Evolutionary conservation across 371 early-diverging fungal genomes (phyloP).

Genomic region (Mucor saturninus): DNA sequence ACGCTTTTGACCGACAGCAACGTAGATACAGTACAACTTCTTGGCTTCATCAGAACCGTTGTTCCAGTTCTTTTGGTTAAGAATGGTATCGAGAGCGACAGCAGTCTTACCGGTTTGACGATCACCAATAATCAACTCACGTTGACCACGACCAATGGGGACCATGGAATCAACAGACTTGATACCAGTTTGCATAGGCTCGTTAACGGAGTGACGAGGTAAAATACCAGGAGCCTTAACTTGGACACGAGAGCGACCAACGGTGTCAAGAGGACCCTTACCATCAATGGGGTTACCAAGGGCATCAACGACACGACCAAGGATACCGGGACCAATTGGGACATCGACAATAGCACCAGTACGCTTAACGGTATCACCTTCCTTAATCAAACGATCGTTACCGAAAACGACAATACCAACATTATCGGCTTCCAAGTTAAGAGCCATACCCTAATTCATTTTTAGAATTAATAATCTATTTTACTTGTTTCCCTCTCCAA

Average conservation of each 20-base stretch:
- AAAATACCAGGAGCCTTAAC: constrained; percentile 98
- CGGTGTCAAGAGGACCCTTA: constrained; percentile 90
- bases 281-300: constrained; percentile 98
- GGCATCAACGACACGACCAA: constrained; percentile 97
- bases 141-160: constrained; percentile 98
- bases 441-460: constrained; percentile 84
- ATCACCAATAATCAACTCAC: constrained; percentile 98
- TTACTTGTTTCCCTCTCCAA: too few relatives aligned
- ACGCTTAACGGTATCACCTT: constrained; percentile 97
- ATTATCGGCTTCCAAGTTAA: constrained; percentile 97
- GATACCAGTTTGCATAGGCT: constrained; percentile 98
- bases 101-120: constrained; percentile 98
- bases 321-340: constrained; percentile 88
- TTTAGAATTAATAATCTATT: neutral
- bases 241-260: constrained; percentile 86
- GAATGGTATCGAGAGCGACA: constrained; percentile 94
- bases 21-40: constrained; percentile 94
- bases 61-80: constrained; percentile 98
- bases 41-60: constrained; percentile 48
- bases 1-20: constrained; percentile 97
- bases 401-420: constrained; percentile 99
- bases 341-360: constrained; percentile 97
- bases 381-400: constrained; percentile 90
- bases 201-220: constrained; percentile 95
- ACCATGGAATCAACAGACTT: constrained; percentile 98